phyloP scores from a whole-genome alignment of 306 rosid species.

The Malus asiatica region DNA sequence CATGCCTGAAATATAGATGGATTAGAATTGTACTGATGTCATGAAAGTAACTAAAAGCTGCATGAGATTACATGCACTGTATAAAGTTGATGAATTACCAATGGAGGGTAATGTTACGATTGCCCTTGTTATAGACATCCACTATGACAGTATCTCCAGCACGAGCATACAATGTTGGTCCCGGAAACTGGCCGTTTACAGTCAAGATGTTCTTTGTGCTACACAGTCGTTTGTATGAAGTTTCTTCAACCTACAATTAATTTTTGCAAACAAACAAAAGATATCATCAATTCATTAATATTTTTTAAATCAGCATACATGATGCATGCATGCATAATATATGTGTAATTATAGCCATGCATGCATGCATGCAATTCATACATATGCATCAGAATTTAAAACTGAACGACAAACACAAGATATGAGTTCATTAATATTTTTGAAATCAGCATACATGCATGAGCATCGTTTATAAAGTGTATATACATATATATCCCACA shows the following conservation, averaged over 20 bases:
- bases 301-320: background rate
- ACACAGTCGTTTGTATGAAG: slow-evolving; percentile 22
- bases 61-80: background rate
- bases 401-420: background rate
- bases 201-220: slow-evolving; percentile 42
- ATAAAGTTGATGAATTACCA: slow-evolving; percentile 27
- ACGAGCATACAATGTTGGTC: slow-evolving; percentile 32
- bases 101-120: slow-evolving; percentile 43
- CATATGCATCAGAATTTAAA: too few species aligned
- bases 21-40: background rate
- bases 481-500: too few species aligned
- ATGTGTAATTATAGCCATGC: too few species aligned
- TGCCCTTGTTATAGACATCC: slow-evolving; percentile 32
- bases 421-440: too few species aligned
- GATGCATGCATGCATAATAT: too few species aligned
- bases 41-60: background rate
- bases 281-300: background rate
- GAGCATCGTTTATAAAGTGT: background rate
- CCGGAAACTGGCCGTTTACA: slow-evolving; percentile 42
- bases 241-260: slow-evolving; percentile 13
- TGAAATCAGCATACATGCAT: too few species aligned
- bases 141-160: slow-evolving; percentile 35
- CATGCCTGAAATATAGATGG: slow-evolving; percentile 28
- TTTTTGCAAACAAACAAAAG: background rate
- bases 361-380: too few species aligned